phyloP scores from a whole-genome alignment of 2,329 filamentous ascomycete genomes.

The Drechmeria coniospora region DNA sequence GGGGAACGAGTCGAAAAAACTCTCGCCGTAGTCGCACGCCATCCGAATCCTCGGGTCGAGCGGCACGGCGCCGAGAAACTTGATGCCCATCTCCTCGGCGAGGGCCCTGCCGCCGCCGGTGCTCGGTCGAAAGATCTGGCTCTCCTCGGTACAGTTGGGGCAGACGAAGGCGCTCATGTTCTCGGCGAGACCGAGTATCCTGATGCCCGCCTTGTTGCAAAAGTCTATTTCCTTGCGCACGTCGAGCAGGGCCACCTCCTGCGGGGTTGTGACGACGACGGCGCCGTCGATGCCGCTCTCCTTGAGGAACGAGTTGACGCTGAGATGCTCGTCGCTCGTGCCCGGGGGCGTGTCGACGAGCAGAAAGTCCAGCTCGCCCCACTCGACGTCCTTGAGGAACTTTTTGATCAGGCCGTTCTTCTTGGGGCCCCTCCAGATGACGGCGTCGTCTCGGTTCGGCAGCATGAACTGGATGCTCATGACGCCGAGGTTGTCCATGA shows the following conservation, averaged over 20 bases:
- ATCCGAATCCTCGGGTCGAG: slow-evolving; percentile 89
- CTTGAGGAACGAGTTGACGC: slow-evolving; percentile 80
- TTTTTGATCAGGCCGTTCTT: slow-evolving; percentile 98
- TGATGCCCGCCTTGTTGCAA: slow-evolving; percentile 84
- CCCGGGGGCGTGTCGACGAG: slow-evolving; percentile 92
- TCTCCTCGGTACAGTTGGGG: slow-evolving; percentile 69
- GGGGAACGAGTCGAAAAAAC: slow-evolving; percentile 85
- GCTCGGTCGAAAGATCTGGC: slow-evolving; percentile 78
- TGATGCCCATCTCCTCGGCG: slow-evolving; percentile 74
- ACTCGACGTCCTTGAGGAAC: slow-evolving; percentile 94
- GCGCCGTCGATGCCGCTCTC: slow-evolving; percentile 88
- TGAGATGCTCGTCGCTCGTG: slow-evolving; percentile 88
- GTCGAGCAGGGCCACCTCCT: slow-evolving; percentile 83
- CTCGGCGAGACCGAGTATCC: slow-evolving; percentile 77
- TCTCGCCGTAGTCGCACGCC: slow-evolving; percentile 95
- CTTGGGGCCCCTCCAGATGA: slow-evolving; percentile 96
- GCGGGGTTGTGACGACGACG: slow-evolving; percentile 83
- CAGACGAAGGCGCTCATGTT: slow-evolving; percentile 98
- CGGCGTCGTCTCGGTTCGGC: slow-evolving; percentile 79
- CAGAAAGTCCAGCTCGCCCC: slow-evolving; percentile 87
- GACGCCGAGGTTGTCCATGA: slow-evolving; percentile 80
- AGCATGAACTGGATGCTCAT: slow-evolving; percentile 99
- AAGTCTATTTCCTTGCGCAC: slow-evolving; percentile 97
- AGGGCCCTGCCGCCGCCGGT: slow-evolving; percentile 74
- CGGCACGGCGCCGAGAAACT: slow-evolving; percentile 79